Percentiles rank a stretch among this genome's conserved stretches.
Conservation (phyloP, 2,329 filamentous ascomycete genomes). For the Penicillium freii region DNA sequence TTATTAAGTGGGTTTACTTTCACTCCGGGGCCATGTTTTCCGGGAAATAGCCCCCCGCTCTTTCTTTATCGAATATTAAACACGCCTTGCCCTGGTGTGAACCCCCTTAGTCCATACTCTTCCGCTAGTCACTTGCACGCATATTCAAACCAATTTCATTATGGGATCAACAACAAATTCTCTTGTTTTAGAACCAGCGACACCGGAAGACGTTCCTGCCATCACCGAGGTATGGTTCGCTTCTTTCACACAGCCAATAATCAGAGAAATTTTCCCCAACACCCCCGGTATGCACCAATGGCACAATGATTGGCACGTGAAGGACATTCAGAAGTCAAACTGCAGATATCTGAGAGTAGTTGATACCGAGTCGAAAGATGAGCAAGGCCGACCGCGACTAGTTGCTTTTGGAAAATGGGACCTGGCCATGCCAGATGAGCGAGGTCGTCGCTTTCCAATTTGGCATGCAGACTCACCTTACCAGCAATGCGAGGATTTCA, state of each 20-base stretch:
- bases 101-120: not conserved
- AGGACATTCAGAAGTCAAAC: conserved; percentile 14
- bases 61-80: not conserved
- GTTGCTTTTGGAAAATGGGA: conserved; percentile 34
- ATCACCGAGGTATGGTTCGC: conserved; percentile 27
- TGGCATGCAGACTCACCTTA: conserved; percentile 25
- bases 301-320: conserved; percentile 22
- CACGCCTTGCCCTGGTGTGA: too few species aligned
- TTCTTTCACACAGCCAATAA: conserved; percentile 22
- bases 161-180: not conserved
- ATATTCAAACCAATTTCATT: not conserved
- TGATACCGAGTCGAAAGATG: conserved; percentile 15
- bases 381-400: conserved; percentile 14
- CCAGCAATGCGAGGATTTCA: conserved; percentile 19
- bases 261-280: conserved; percentile 26
- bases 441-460: conserved; percentile 29
- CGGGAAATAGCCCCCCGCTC: not conserved
- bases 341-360: conserved; percentile 28
- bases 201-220: conserved; percentile 23
- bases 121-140: not conserved
- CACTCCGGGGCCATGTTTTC: not conserved
- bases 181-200: conserved; percentile 14
- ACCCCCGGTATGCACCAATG: conserved; percentile 30
- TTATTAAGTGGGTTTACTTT: not conserved
- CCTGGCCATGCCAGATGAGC: conserved; percentile 20